Percentiles rank a stretch among this genome's conserved stretches.
These are phyloP conservation scores for Pseudozyma hubeiensis DNA, from an alignment of 1,284 basidiomycete genomes.

Conservation along the genomic window DNA sequence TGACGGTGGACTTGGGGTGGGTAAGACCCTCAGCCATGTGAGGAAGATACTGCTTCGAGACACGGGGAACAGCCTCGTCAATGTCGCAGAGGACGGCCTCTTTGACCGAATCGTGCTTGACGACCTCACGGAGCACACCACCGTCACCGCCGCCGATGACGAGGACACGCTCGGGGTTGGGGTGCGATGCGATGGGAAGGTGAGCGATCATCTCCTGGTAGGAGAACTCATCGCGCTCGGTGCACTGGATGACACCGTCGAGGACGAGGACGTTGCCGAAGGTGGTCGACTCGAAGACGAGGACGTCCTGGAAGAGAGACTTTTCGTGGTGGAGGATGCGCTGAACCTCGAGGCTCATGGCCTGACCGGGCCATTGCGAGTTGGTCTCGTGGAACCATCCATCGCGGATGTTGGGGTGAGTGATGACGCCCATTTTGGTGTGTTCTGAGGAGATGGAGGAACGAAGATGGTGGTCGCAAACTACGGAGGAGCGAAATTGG, in stretches of 20 bases:
- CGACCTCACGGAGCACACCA: constrained; percentile 89
- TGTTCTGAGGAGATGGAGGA: constrained; percentile 2
- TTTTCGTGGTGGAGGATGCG: constrained; percentile 94
- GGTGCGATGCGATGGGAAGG: constrained; percentile 92
- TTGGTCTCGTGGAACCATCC: constrained; percentile 98
- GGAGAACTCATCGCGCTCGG: constrained; percentile 98
- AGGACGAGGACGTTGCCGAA: constrained; percentile 89
- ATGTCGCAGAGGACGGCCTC: constrained; percentile 97
- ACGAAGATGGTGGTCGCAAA: constrained; percentile 16
- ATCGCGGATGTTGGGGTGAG: constrained; percentile 74
- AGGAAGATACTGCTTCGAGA: constrained; percentile 91
- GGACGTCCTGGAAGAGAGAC: constrained; percentile 86
- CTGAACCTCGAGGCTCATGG: constrained; percentile 75
- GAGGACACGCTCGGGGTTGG: constrained; percentile 93
- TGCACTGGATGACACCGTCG: constrained; percentile 95
- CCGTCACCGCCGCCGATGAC: constrained; percentile 90
- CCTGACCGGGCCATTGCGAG: constrained; percentile 89
- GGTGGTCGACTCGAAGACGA: constrained; percentile 62
- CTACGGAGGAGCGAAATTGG: background rate
- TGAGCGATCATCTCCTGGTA: constrained; percentile 99
- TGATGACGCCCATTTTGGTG: constrained; percentile 60
- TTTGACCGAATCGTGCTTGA: constrained; percentile 92
- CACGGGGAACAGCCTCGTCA: constrained; percentile 96
- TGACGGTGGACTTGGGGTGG: constrained; percentile 86
- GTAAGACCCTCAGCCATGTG: constrained; percentile 89